These are phyloP conservation scores for Zygoascus sp. DNA, from an alignment of 1,139 yeast genomes.

Conservation along the genomic window DNA sequence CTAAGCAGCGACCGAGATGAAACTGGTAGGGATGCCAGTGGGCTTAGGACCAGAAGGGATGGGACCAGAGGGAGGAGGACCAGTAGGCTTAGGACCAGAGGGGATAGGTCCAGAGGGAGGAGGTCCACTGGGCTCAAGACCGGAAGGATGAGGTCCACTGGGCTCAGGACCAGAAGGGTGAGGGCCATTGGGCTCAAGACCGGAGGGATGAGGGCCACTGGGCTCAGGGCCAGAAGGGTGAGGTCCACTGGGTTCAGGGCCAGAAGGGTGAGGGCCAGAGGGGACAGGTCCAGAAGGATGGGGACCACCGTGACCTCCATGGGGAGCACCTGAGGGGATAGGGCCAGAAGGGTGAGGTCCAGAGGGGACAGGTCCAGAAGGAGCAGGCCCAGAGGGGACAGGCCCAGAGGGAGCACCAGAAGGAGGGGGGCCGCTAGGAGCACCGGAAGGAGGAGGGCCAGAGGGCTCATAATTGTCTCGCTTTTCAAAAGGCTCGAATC, in stretches of 20 bases:
- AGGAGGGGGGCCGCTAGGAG: neutral
- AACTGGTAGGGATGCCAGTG: neutral
- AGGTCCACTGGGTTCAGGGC: neutral
- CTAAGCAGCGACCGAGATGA: neutral
- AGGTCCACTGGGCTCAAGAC: neutral
- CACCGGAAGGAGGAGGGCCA: neutral
- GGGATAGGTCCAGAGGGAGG: neutral
- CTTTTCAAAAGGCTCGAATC: neutral
- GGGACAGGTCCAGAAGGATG: slow-evolving; percentile 1
- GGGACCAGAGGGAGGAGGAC: neutral
- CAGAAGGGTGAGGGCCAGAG: neutral
- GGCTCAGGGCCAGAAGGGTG: neutral
- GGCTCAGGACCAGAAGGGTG: neutral
- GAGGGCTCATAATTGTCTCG: neutral
- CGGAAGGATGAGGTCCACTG: neutral
- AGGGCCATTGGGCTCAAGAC: neutral
- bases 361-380: slow-evolving; percentile 3
- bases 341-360: neutral
- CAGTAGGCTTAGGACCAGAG: neutral
- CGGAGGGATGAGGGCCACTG: slow-evolving; percentile 1
- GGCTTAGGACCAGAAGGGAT: neutral
- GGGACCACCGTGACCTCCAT: neutral
- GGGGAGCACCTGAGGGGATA: neutral
- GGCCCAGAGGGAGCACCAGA: neutral
- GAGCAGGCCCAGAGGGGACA: neutral